Base-by-base conservation (phyloP, 805 yeast species). In the Metschnikowia cerradonensis region DNA sequence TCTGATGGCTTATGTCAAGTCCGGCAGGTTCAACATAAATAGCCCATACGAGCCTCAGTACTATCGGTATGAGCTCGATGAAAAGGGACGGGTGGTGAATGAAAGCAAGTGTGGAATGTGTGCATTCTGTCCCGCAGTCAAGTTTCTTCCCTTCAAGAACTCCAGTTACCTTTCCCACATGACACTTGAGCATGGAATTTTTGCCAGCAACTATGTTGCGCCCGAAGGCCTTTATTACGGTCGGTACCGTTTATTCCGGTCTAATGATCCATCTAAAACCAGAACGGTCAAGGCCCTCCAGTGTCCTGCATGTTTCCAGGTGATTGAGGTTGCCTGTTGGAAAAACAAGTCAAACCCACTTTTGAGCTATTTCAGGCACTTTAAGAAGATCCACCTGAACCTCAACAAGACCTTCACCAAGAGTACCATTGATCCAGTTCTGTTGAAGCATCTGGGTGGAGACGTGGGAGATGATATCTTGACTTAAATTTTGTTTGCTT, bases 131-230 rank as follows among this genome's bases (percentile, higher is more conserved):
- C 62, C 61, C 17, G 49, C 51, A 17, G 62, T 68, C 17, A 60
- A 61, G 49, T 68, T 68, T 48, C 55, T 63, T 20, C 69, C 70
- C 2, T 62, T 65, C 53, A 67, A 67, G 49, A 68, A 68, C 56
- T 63, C 68, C 6, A 62, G 65, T 40, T 68, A 68, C 49, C 60
- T 67, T 6, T 63, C 70, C 5, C 73, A 68, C 51, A 54, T 68
- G 53, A 65, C 72, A 4, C 55, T 65, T 40, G 70, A 66, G 48
- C 73, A 68, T 53, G 73, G 73, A 4, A 60, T 68, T 6, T 62
- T 60, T 33, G 65, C 71, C 39, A 66, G 66, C 52, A 66, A 65
- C 32, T 63, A 55, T 42, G 55, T 64, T 17, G 64, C 65, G 2
- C 73, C 73, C 0, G 68, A 68, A 41, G 70, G 68, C 2, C 46